phyloP scores from a whole-genome alignment of 345 rosid species.

The Sisymbrium irio region DNA sequence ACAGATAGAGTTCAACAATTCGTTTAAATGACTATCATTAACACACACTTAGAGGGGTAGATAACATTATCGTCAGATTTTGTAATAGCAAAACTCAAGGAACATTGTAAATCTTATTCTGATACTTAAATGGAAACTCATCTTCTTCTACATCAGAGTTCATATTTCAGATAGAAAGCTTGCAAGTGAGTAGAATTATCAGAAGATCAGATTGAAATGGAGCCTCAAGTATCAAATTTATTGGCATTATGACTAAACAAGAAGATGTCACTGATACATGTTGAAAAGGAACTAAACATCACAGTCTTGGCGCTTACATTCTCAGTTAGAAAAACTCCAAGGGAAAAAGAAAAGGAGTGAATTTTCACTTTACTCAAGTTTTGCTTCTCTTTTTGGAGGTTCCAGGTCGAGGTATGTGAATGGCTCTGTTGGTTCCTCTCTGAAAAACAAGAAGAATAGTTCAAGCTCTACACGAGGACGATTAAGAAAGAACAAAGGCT shows the following conservation, averaged over 20 bases:
- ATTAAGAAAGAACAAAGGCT: neutral
- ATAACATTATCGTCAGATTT: conserved; percentile 24
- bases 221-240: conserved; percentile 17
- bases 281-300: conserved; percentile 11
- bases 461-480: conserved; percentile 2
- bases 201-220: neutral
- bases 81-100: conserved; percentile 30
- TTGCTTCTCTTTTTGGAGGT: conserved; percentile 70
- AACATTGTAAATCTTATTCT: conserved; percentile 18
- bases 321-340: neutral
- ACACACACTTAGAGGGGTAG: conserved; percentile 22
- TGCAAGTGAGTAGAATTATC: conserved; percentile 11
- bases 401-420: conserved; percentile 77
- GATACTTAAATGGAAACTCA: neutral
- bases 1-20: conserved; percentile 7
- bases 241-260: conserved; percentile 14
- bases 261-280: conserved; percentile 22
- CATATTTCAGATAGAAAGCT: neutral
- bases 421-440: conserved; percentile 94
- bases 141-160: neutral
- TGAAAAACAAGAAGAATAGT: conserved; percentile 36
- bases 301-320: conserved; percentile 6
- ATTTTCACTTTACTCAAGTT: conserved; percentile 46
- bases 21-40: conserved; percentile 12
- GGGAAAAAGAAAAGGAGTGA: conserved; percentile 3